phyloP scores from a whole-genome alignment of 129 eudicot genomes.

The Arctium minus region DNA sequence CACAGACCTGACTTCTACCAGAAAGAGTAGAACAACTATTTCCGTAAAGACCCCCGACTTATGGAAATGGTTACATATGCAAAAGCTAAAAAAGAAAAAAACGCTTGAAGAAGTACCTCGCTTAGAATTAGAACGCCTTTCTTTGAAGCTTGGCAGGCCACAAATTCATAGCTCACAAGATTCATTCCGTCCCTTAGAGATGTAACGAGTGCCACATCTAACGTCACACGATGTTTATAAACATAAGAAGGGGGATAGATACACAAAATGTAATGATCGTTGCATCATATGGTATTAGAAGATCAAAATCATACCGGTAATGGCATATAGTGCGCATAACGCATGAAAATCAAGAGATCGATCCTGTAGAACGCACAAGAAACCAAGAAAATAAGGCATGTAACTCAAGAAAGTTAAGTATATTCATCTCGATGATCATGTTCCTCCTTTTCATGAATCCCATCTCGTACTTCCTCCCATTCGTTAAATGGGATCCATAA shows the following conservation, averaged over 20 bases:
- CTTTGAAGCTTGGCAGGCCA: constrained; percentile 86
- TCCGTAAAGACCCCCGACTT: no score
- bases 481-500: background rate
- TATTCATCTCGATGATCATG: background rate
- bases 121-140: constrained; percentile 87
- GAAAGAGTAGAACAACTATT: no score
- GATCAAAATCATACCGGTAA: constrained; percentile 50
- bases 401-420: background rate
- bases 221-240: background rate
- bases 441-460: background rate
- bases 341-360: constrained; percentile 79
- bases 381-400: background rate
- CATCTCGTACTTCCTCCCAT: background rate
- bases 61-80: background rate
- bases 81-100: background rate
- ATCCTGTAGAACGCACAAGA: constrained; percentile 45
- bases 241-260: background rate
- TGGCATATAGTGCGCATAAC: constrained; percentile 75
- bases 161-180: constrained; percentile 92
- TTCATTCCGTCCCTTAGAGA: constrained; percentile 94
- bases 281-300: background rate
- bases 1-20: no score
- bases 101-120: constrained; percentile 43
- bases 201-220: constrained; percentile 85
- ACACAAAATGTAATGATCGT: background rate